Conservation (phyloP, 345 rosid species). For the Rhizophora apiculata region DNA sequence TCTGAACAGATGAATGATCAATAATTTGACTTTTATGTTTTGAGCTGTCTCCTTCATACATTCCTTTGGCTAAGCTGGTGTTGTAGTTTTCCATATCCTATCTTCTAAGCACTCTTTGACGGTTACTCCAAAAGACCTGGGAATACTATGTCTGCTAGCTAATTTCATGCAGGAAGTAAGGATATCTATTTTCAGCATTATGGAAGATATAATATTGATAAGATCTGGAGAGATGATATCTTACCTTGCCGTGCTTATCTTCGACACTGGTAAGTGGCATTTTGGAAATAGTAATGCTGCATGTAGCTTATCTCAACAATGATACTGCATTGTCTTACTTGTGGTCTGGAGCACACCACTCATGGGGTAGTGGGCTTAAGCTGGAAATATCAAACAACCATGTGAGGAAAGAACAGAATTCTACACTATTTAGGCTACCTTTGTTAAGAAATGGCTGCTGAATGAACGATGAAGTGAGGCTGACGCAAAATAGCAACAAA, state of each 20-base stretch:
- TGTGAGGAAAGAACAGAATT: too few species aligned
- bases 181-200: constrained; percentile 66
- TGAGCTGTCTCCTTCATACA: background rate
- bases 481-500: too few species aligned
- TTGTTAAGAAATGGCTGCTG: too few species aligned
- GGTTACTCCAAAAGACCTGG: background rate
- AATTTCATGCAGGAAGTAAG: constrained; percentile 55
- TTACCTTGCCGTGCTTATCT: constrained; percentile 89
- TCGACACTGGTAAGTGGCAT: constrained; percentile 66
- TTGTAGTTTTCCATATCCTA: background rate
- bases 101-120: background rate
- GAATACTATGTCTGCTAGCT: background rate
- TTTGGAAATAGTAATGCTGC: background rate
- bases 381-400: too few species aligned
- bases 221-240: constrained; percentile 85
- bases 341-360: too few species aligned
- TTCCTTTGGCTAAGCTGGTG: background rate
- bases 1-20: background rate
- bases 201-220: constrained; percentile 63
- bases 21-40: background rate
- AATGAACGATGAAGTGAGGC: too few species aligned
- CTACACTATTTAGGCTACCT: too few species aligned
- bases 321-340: too few species aligned
- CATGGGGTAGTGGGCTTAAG: too few species aligned
- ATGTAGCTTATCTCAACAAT: background rate